Conservation (phyloP, 192 early-diverging fungal species). For the Gaertneriomyces semiglobifer region DNA sequence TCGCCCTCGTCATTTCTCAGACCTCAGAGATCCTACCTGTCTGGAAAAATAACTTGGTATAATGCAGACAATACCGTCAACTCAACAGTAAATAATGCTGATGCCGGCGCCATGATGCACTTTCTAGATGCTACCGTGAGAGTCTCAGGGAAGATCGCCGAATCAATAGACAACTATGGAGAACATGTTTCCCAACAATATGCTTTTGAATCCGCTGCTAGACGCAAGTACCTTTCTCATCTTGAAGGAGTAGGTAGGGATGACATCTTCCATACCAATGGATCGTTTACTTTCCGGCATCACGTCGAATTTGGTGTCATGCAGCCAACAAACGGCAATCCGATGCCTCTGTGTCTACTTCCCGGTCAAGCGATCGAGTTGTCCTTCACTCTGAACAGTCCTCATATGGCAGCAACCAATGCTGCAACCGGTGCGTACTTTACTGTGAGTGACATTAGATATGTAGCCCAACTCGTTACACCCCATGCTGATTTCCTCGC, state of each 20-base stretch:
- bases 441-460: not conserved
- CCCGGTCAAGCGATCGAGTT: not conserved
- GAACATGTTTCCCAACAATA: not conserved
- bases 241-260: not conserved
- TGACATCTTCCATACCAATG: not conserved
- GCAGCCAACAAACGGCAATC: not conserved
- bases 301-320: not conserved
- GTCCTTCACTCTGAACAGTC: not conserved
- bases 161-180: not conserved
- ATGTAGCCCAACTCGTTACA: not conserved
- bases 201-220: not conserved
- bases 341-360: not conserved
- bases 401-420: not conserved
- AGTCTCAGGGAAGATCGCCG: not conserved
- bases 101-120: too few relatives aligned
- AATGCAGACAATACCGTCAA: slow-evolving; percentile 1
- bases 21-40: not conserved
- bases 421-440: not conserved
- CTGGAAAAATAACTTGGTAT: not conserved
- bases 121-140: not conserved
- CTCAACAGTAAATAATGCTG: too few relatives aligned
- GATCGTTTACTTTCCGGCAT: not conserved
- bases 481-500: not conserved
- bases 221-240: too few relatives aligned
- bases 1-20: not conserved